Evolutionary conservation across 306 rosid species (phyloP), one percentile per base, ranked within the genome.

Genomic region (Ormosia semicastrata): DNA sequence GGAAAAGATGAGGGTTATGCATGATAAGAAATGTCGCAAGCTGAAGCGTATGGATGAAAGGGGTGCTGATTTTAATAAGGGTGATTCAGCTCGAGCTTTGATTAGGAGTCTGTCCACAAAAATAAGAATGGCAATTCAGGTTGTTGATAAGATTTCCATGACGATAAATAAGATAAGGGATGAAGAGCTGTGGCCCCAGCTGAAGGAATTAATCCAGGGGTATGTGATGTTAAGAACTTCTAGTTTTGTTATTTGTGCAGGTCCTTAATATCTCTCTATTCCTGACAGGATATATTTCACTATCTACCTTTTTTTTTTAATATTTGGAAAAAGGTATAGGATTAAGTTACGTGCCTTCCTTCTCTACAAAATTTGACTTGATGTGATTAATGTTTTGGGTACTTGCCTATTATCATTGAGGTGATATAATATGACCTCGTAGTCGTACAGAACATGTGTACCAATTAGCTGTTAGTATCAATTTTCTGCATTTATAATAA

Each of bases 111-210:
- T 96, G 74, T 96, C 99, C 70, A 90, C 98, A 82, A 94, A 90
- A 89, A 96, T 96, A 66, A 88, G 85, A 86, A 94, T 96, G 74
- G 97, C 99, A 43, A 96, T 96, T 86, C 94, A 96, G 78, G 97
- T 92, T 46, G 98, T 96, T 73, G 99, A 96, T 82, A 91, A 80
- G 88, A 88, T 90, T 69, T 96, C 99, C 40, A 82, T 91, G 90
- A 92, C 98, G 6, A 94, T 96, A 89, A 94, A 83, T 80, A 96
- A 89, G 81, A 94, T 93, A 59, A 86, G 98, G 85, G 99, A 96
- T 78, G 98, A 92, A 84, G 99, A 96, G 82, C 79, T 96, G 49
- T 96, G 97, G 95, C 99, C 99, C 1, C 98, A 85, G 83, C 88
- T 96, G 73, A 89, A 81, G 77, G 97, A 87, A 81, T 88, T 96